Conservation (phyloP, 495 filamentous ascomycete species). For the Aspergillus carlsbadensis region DNA sequence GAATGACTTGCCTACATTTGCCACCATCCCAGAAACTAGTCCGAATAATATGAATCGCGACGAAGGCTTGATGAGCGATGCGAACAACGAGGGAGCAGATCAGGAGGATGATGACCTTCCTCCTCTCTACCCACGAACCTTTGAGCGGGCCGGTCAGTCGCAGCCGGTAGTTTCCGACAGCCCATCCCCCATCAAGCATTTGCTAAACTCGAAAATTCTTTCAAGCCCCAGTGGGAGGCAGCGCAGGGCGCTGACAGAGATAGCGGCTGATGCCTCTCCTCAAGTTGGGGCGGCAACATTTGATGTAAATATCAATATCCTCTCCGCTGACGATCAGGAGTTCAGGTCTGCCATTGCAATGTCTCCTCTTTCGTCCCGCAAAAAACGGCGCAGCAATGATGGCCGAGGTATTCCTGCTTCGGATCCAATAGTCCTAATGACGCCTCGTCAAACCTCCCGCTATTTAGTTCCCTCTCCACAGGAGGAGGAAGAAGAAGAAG, state of each 20-base stretch:
- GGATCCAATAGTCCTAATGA: conserved; percentile 33
- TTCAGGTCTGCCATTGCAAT: conserved; percentile 38
- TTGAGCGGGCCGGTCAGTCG: conserved; percentile 22
- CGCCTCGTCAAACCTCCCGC: conserved; percentile 22
- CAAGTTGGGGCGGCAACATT: conserved; percentile 30
- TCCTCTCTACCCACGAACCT: conserved; percentile 27
- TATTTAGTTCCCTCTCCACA: conserved; percentile 8
- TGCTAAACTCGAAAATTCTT: conserved; percentile 31
- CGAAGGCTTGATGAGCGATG: conserved; percentile 27
- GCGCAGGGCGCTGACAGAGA: conserved; percentile 44
- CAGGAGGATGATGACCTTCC: conserved; percentile 47
- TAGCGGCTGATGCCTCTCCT: conserved; percentile 45
- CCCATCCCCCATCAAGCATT: conserved; percentile 34
- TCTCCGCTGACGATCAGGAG: conserved; percentile 44
- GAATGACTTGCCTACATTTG: conserved; percentile 31
- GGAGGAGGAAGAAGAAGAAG: no score
- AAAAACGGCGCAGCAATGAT: conserved; percentile 39
- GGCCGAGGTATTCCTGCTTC: conserved; percentile 32
- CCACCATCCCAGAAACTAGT: conserved; percentile 44
- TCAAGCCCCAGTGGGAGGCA: conserved; percentile 45
- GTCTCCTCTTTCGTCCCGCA: conserved; percentile 38
- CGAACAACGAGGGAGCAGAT: conserved; percentile 28
- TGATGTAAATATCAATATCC: conserved; percentile 43
- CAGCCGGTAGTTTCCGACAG: conserved; percentile 24
- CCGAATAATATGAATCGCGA: conserved; percentile 28